Percentiles rank a stretch among this genome's conserved stretches.
Evolutionary conservation across 805 yeast species (phyloP).

Genomic region (Tetrapisispora nanseiensis): DNA sequence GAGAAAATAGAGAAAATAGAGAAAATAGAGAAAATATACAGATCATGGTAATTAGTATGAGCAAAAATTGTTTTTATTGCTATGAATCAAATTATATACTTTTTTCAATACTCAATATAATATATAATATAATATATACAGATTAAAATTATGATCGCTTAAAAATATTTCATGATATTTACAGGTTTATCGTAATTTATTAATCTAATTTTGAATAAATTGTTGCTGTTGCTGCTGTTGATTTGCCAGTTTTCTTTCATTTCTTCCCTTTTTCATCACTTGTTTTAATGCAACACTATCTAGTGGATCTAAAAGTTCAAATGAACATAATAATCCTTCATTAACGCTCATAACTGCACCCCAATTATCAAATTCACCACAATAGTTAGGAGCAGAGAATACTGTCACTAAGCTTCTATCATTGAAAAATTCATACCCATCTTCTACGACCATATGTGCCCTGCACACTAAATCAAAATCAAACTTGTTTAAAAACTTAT

Average conservation of each 20-base stretch:
- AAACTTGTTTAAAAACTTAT: conserved; percentile 52
- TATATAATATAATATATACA: too few species aligned
- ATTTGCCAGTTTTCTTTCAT: conserved; percentile 64
- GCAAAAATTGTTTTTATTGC: too few species aligned
- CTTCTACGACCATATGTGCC: conserved; percentile 87
- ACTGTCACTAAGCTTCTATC: conserved; percentile 67
- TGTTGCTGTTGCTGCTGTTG: conserved; percentile 14
- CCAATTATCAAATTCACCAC: conserved; percentile 62
- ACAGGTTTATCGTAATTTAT: not conserved
- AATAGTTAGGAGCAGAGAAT: conserved; percentile 70
- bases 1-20: too few species aligned
- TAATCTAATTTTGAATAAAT: not conserved
- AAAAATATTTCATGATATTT: too few species aligned
- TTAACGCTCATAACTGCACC: conserved; percentile 97
- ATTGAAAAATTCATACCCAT: conserved; percentile 76
- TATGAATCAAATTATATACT: too few species aligned
- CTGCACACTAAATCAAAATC: conserved; percentile 69
- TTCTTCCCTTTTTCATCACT: conserved; percentile 88
- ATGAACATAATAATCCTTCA: conserved; percentile 85
- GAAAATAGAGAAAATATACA: too few species aligned
- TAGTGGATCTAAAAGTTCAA: conserved; percentile 87
- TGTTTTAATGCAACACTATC: conserved; percentile 89
- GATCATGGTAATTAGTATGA: too few species aligned
- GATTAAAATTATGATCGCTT: too few species aligned
- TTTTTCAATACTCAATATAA: too few species aligned